Conservation (phyloP, 2,329 filamentous ascomycete species). For the Neofusicoccum sp. region DNA sequence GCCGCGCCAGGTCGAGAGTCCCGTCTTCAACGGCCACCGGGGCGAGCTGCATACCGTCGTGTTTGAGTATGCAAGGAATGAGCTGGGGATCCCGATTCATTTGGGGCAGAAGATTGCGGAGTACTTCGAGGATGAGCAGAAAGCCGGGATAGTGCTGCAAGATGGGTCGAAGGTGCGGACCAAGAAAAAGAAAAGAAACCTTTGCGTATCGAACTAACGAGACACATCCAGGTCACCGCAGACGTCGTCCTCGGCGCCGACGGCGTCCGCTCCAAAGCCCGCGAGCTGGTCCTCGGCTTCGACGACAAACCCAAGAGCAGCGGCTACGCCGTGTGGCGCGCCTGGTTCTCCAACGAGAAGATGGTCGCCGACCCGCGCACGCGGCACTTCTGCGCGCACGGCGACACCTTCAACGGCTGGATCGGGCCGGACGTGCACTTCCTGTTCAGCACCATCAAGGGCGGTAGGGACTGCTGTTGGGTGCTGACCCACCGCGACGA, state of each 20-base stretch:
- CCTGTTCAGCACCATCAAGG: conserved; percentile 38
- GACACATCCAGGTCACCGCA: conserved; percentile 26
- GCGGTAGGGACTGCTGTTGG: conserved; percentile 38
- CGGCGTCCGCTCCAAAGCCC: conserved; percentile 52
- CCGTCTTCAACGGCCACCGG: conserved; percentile 60
- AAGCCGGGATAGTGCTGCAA: conserved; percentile 53
- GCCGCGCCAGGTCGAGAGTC: conserved; percentile 45
- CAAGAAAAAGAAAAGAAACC: background rate
- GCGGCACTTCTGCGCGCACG: conserved; percentile 37
- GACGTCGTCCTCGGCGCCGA: conserved; percentile 55
- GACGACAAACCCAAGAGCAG: conserved; percentile 53
- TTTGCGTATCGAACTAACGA: background rate
- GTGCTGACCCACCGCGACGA: conserved; percentile 36
- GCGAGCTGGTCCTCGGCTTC: conserved; percentile 53
- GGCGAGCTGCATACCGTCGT: conserved; percentile 61
- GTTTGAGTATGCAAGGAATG: conserved; percentile 57
- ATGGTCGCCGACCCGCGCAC: conserved; percentile 40
- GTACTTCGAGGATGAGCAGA: conserved; percentile 55
- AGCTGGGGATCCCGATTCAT: conserved; percentile 56
- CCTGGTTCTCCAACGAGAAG: conserved; percentile 42
- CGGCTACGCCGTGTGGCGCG: conserved; percentile 55
- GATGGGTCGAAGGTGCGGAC: conserved; percentile 44
- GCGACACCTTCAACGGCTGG: conserved; percentile 39
- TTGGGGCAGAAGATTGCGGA: conserved; percentile 51
- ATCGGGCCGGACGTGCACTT: conserved; percentile 41